Conservation (phyloP, 495 filamentous ascomycete species). For the Extremus antarcticus region DNA sequence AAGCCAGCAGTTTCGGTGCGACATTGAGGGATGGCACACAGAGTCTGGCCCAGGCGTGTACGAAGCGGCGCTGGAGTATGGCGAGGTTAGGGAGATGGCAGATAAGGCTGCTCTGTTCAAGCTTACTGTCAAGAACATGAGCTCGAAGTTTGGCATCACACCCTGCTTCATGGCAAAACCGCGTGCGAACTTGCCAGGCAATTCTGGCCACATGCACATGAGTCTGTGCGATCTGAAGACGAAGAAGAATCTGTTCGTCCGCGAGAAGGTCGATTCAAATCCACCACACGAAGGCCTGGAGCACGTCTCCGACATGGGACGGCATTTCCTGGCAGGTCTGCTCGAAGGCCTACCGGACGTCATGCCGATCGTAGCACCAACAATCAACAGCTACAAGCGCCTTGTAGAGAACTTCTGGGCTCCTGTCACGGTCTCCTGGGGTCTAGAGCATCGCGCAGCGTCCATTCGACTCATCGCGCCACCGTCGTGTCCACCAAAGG, state of each 20-base stretch:
- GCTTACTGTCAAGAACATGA: conserved; percentile 80
- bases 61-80: conserved; percentile 86
- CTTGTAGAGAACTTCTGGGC: conserved; percentile 99
- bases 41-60: conserved; percentile 93
- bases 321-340: conserved; percentile 88
- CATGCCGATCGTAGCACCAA: conserved; percentile 91
- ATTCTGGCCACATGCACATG: conserved; percentile 91
- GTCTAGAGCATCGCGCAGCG: conserved; percentile 85
- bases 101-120: conserved; percentile 90
- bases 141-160: conserved; percentile 76
- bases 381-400: conserved; percentile 93
- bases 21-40: conserved; percentile 94
- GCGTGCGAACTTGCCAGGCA: conserved; percentile 75
- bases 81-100: conserved; percentile 75
- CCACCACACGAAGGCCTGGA: conserved; percentile 63
- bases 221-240: conserved; percentile 55
- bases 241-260: conserved; percentile 70
- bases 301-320: conserved; percentile 72
- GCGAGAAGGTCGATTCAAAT: conserved; percentile 56
- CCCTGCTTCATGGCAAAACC: conserved; percentile 99
- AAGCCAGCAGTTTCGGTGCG: conserved; percentile 69
- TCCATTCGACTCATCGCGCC: conserved; percentile 83
- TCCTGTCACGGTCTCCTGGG: conserved; percentile 94
- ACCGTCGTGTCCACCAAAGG: conserved; percentile 67
- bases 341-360: conserved; percentile 83